Base-by-base conservation (phyloP, 2,329 filamentous ascomycete species). In the Biscogniauxia marginata region DNA sequence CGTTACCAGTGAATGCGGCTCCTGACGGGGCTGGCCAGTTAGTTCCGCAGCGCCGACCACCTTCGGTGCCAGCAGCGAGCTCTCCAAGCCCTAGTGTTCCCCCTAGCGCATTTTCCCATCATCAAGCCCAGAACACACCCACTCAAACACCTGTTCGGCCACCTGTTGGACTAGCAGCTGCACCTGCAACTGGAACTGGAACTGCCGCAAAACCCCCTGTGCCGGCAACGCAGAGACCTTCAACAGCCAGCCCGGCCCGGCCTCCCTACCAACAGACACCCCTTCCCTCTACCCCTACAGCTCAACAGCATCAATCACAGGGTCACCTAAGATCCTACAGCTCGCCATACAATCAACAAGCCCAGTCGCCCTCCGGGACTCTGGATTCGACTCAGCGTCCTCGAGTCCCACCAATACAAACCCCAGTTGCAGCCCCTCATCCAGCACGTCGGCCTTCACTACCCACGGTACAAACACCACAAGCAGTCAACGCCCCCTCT, bases 31-130 rank as follows among this genome's bases (percentile, higher is more conserved):
- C 62, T 34, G 65, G 67, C 24, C 68, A 69, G 49, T 64, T 62
- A 39, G 49, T 52, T n/a, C 62, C 75, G 69, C 47, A 72, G 70
- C 63, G 76, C 68, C 44, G 67, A 50, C 52, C 67, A 63, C 52
- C 65, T 49, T 61, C 52, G 73, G 56, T 34, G 55, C 53, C 45
- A 62, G 66, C 48, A 63, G 47, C 30, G 54, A 55, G 54, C 62
- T 72, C 48, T 70, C 63, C 44, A 71, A 54, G 51, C 65, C 68
- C 65, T 23, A 63, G 47, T 47, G n/a, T 58, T 34, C 59, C 60
- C 9, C 50, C 61, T 19, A 56, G 54, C 21, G 44, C 58, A 34
- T 64, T 62, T 50, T 13, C 57, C 20, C 66, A 62, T 13, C 63
- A 62, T 57, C 66, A 60, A 48, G 50, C 50, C 9, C 49, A 58